phyloP scores from a whole-genome alignment of 2,329 filamentous ascomycete species.

The Trichocomaceae sp. region DNA sequence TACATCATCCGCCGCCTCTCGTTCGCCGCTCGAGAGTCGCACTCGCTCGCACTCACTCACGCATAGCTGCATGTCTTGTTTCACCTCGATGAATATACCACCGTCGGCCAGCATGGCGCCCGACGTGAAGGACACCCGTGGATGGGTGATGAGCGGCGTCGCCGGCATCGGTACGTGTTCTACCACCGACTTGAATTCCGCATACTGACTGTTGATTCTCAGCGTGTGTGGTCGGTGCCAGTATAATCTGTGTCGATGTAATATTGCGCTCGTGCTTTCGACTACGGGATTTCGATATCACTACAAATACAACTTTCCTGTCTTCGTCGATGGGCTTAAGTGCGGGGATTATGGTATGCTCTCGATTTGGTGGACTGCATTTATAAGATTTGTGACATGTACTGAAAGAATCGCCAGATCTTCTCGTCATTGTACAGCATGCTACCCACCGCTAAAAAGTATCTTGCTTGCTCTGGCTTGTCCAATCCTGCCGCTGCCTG shows the following conservation, averaged over 20 bases:
- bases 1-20: constrained; percentile 19
- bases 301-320: constrained; percentile 71
- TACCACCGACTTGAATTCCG: not conserved
- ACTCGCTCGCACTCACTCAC: not conserved
- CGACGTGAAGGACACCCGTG: constrained; percentile 73
- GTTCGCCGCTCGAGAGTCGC: not conserved
- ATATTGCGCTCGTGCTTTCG: constrained; percentile 62
- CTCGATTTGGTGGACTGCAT: not conserved
- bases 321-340: constrained; percentile 84
- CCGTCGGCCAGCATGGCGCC: constrained; percentile 21
- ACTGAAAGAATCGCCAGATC: constrained; percentile 48
- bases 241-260: constrained; percentile 80
- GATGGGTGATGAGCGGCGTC: constrained; percentile 82
- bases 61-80: not conserved
- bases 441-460: constrained; percentile 76
- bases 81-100: not conserved
- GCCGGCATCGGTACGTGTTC: constrained; percentile 63
- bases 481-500: constrained; percentile 57
- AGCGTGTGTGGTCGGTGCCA: constrained; percentile 63
- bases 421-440: constrained; percentile 91
- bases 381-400: not conserved
- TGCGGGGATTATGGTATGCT: constrained; percentile 85
- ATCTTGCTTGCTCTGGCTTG: constrained; percentile 64
- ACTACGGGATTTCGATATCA: constrained; percentile 73
- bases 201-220: constrained; percentile 8